Percentiles rank a stretch among this genome's conserved stretches.
Conservation (phyloP, 345 rosid species). For the Hibiscus syriacus region DNA sequence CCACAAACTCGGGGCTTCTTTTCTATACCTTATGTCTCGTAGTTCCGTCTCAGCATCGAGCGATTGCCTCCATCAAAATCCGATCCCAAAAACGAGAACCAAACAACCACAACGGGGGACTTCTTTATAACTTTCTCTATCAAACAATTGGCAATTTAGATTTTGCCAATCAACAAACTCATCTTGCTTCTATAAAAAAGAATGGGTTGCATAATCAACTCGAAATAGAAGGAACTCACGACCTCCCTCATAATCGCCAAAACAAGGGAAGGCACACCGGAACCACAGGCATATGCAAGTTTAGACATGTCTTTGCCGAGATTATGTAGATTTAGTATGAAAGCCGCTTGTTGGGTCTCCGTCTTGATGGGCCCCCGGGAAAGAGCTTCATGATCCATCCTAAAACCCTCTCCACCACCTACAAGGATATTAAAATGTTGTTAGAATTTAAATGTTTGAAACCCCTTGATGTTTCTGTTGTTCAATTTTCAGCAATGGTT, state of each 20-base stretch:
- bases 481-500: background rate
- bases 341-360: slow-evolving; percentile 84
- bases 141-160: slow-evolving; percentile 13
- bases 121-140: slow-evolving; percentile 18
- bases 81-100: background rate
- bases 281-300: background rate
- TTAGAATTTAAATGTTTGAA: background rate
- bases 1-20: background rate
- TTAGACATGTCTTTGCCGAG: slow-evolving; percentile 5
- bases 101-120: slow-evolving; percentile 8
- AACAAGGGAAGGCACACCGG: slow-evolving; percentile 7
- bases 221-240: slow-evolving; percentile 31
- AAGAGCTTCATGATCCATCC: slow-evolving; percentile 99
- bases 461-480: background rate
- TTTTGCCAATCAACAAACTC: slow-evolving; percentile 16
- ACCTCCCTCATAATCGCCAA: slow-evolving; percentile 20
- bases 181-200: slow-evolving; percentile 21
- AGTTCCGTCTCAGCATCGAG: slow-evolving; percentile 4
- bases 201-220: slow-evolving; percentile 29
- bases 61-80: slow-evolving; percentile 9
- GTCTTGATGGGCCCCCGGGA: slow-evolving; percentile 85
- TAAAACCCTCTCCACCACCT: slow-evolving; percentile 98
- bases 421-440: background rate
- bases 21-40: background rate
- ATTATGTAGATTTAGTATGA: slow-evolving; percentile 20